These are phyloP conservation scores for Dothideomycetes sp. DNA, from an alignment of 2,329 filamentous ascomycete species.

Conservation along the genomic window DNA sequence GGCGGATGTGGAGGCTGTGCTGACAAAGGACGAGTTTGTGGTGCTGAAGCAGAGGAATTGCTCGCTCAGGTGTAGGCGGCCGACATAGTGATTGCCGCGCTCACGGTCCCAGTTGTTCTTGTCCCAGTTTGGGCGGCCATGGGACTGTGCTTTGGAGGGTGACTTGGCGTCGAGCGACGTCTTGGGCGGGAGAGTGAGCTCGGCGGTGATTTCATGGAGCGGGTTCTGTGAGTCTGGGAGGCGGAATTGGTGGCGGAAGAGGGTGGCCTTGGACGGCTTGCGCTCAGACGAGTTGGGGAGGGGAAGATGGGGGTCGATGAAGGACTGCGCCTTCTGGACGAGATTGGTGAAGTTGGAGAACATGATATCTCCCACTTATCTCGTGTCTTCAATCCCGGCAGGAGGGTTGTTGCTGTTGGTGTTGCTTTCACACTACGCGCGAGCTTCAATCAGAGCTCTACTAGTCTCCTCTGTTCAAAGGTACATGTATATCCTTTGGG, in stretches of 20 bases:
- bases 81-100: constrained; percentile 60
- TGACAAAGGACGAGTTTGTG: constrained; percentile 75
- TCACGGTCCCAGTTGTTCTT: constrained; percentile 54
- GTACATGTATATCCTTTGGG: too few species aligned
- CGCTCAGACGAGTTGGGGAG: constrained; percentile 54
- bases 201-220: constrained; percentile 90
- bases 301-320: constrained; percentile 80
- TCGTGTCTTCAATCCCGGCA: too few species aligned
- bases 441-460: too few species aligned
- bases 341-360: constrained; percentile 63
- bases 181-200: constrained; percentile 72
- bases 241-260: constrained; percentile 95
- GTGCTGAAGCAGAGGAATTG: constrained; percentile 95
- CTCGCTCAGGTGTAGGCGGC: constrained; percentile 88
- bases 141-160: constrained; percentile 10
- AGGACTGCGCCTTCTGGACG: constrained; percentile 89
- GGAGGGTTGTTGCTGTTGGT: too few species aligned
- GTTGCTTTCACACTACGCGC: too few species aligned
- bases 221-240: constrained; percentile 86
- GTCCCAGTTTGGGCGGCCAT: constrained; percentile 41
- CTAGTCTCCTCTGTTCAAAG: too few species aligned
- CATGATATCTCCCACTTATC: too few species aligned
- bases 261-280: constrained; percentile 78
- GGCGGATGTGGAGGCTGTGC: constrained; percentile 64
- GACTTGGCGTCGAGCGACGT: constrained; percentile 24